Percentiles rank a stretch among this genome's conserved stretches.
Evolutionary conservation across 1,284 basidiomycete species (phyloP).

Genomic region (Marasmius fiardii): DNA sequence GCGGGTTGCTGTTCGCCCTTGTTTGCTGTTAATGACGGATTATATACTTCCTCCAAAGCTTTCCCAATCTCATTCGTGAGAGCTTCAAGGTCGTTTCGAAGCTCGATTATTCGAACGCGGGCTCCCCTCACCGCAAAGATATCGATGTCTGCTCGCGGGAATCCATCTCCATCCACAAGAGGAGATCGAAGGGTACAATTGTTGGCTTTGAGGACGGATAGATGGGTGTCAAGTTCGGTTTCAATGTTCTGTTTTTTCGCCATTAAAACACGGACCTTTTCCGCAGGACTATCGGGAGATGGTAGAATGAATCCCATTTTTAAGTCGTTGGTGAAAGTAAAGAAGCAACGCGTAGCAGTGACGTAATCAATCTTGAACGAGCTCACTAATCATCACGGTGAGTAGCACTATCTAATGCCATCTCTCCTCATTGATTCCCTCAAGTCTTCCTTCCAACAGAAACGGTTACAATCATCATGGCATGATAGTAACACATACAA

Average conservation of each 20-base stretch:
- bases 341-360: background rate
- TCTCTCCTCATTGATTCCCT: too few species aligned
- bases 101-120: slow-evolving; percentile 65
- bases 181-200: slow-evolving; percentile 62
- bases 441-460: too few species aligned
- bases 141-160: slow-evolving; percentile 81
- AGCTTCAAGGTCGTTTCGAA: slow-evolving; percentile 73
- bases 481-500: too few species aligned
- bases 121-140: slow-evolving; percentile 80
- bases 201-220: slow-evolving; percentile 56
- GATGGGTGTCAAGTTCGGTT: slow-evolving; percentile 55
- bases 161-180: slow-evolving; percentile 81
- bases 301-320: slow-evolving; percentile 46
- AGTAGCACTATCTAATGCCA: too few species aligned
- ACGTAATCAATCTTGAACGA: background rate
- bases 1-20: slow-evolving; percentile 8
- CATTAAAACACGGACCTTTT: slow-evolving; percentile 58
- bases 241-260: slow-evolving; percentile 62
- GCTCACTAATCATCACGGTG: too few species aligned
- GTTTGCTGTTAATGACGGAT: slow-evolving; percentile 34
- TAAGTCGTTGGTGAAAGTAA: background rate
- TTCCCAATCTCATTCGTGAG: slow-evolving; percentile 66
- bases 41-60: slow-evolving; percentile 66
- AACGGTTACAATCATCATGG: too few species aligned
- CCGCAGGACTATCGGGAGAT: slow-evolving; percentile 40